Evolutionary conservation across 2,329 filamentous ascomycete genomes (phyloP).

Genomic region (Ophiostoma sp.): DNA sequence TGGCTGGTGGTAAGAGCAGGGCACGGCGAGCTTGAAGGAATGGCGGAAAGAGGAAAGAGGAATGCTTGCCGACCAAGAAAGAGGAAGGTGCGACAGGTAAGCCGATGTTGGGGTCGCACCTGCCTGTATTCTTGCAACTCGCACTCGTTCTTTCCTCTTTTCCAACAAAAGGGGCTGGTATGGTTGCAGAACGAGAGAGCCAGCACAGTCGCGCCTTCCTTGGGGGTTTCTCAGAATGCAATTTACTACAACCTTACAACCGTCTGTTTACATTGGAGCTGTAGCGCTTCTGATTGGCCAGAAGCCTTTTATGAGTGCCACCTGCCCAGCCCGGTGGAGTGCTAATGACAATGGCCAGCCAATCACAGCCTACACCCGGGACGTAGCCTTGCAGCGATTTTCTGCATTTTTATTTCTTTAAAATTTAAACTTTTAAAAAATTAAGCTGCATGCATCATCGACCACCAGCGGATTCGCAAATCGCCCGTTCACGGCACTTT

Average conservation of each 20-base stretch:
- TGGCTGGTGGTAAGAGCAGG: background rate
- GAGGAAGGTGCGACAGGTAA: background rate
- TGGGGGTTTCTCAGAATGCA: background rate
- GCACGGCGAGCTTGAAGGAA: background rate
- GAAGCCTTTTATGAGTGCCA: no score
- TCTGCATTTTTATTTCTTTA: background rate
- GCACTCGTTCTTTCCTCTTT: constrained; percentile 18
- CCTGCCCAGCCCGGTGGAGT: background rate
- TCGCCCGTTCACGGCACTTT: no score
- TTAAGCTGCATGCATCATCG: background rate
- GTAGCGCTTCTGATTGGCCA: background rate
- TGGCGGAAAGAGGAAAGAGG: constrained; percentile 12
- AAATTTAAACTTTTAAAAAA: background rate
- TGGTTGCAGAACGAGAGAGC: background rate
- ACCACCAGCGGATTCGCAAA: background rate
- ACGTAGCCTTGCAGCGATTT: constrained; percentile 12
- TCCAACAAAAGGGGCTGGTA: constrained; percentile 12
- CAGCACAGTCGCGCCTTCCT: background rate
- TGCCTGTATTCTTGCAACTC: constrained; percentile 17
- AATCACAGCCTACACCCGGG: background rate
- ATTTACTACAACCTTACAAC: constrained; percentile 10
- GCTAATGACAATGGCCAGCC: background rate
- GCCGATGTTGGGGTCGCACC: constrained; percentile 12
- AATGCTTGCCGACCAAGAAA: constrained; percentile 12
- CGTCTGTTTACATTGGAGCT: constrained; percentile 12